These are phyloP conservation scores for Arabidopsis hybrid DNA, from an alignment of 441 rosid genomes.

Conservation along the genomic window DNA sequence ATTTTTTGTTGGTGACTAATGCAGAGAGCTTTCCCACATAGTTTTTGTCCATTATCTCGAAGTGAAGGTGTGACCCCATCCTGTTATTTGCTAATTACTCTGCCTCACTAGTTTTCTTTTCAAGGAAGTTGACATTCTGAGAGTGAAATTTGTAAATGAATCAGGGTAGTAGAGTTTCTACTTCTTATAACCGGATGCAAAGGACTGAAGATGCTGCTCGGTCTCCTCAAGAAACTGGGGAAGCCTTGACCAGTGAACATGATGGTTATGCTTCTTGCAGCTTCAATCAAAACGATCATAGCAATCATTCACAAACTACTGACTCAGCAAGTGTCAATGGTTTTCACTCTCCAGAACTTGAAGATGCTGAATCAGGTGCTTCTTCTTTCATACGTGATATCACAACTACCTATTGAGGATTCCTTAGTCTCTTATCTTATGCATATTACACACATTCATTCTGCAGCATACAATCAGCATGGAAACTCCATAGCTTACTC, in stretches of 20 bases:
- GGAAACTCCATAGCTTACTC: constrained; percentile 57
- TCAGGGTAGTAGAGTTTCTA: constrained; percentile 71
- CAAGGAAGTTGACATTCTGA: background rate
- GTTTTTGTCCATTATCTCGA: constrained; percentile 92
- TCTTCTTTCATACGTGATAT: constrained; percentile 34
- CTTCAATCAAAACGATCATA: constrained; percentile 54
- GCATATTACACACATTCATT: constrained; percentile 29
- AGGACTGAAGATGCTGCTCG: constrained; percentile 53
- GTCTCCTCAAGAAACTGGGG: constrained; percentile 58
- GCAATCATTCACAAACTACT: constrained; percentile 60
- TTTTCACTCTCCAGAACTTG: constrained; percentile 74
- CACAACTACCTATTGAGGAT: constrained; percentile 20
- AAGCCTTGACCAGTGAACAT: constrained; percentile 51
- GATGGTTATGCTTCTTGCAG: constrained; percentile 66
- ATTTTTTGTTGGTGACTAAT: constrained; percentile 34
- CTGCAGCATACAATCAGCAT: constrained; percentile 71
- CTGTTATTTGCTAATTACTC: constrained; percentile 19
- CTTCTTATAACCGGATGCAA: constrained; percentile 60
- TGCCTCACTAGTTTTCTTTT: background rate
- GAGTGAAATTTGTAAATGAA: constrained; percentile 18
- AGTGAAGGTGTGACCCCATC: constrained; percentile 66
- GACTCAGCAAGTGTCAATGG: constrained; percentile 72
- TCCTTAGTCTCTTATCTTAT: constrained; percentile 33
- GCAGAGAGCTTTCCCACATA: constrained; percentile 84
- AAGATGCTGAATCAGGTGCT: constrained; percentile 90